These are phyloP conservation scores for Scolecobasidium constrictum DNA, from an alignment of 2,329 filamentous ascomycete species.

Conservation along the genomic window DNA sequence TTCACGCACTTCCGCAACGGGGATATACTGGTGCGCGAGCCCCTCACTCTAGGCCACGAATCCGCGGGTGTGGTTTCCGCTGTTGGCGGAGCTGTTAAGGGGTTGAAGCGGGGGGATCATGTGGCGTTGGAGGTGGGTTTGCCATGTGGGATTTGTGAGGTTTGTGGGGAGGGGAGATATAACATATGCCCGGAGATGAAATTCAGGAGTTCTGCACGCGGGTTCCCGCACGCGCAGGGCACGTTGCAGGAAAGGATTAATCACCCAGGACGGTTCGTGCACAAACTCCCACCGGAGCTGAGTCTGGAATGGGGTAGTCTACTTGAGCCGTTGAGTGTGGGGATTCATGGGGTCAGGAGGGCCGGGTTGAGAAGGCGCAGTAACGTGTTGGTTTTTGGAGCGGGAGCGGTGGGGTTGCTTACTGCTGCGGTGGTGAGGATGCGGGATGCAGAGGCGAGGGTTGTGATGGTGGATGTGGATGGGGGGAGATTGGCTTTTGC, in stretches of 20 bases:
- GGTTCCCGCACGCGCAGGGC: slow-evolving; percentile 52
- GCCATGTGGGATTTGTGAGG: slow-evolving; percentile 57
- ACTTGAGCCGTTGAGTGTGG: slow-evolving; percentile 50
- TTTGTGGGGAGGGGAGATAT: slow-evolving; percentile 46
- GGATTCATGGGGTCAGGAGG: slow-evolving; percentile 46
- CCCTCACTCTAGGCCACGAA: slow-evolving; percentile 70
- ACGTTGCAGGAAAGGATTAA: slow-evolving; percentile 52
- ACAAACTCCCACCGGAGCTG: slow-evolving; percentile 42
- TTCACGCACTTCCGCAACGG: slow-evolving; percentile 80
- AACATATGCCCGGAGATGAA: slow-evolving; percentile 51
- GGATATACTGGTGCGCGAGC: slow-evolving; percentile 70
- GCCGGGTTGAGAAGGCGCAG: slow-evolving; percentile 36
- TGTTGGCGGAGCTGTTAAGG: slow-evolving; percentile 52
- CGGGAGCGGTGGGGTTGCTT: slow-evolving; percentile 49
- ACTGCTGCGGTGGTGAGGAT: slow-evolving; percentile 46
- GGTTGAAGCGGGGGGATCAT: slow-evolving; percentile 62
- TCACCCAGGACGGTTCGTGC: slow-evolving; percentile 49
- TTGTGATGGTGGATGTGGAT: slow-evolving; percentile 53
- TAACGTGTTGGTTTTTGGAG: slow-evolving; percentile 48
- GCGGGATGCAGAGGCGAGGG: slow-evolving; percentile 37
- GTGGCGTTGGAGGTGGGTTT: slow-evolving; percentile 89
- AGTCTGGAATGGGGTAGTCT: slow-evolving; percentile 47
- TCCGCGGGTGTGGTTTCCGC: slow-evolving; percentile 70
- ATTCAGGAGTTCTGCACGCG: slow-evolving; percentile 49
- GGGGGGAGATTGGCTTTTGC: slow-evolving; percentile 45